Evolutionary conservation across 148 eudicot genomes (phyloP).

Genomic region (Camellia granthamiana): DNA sequence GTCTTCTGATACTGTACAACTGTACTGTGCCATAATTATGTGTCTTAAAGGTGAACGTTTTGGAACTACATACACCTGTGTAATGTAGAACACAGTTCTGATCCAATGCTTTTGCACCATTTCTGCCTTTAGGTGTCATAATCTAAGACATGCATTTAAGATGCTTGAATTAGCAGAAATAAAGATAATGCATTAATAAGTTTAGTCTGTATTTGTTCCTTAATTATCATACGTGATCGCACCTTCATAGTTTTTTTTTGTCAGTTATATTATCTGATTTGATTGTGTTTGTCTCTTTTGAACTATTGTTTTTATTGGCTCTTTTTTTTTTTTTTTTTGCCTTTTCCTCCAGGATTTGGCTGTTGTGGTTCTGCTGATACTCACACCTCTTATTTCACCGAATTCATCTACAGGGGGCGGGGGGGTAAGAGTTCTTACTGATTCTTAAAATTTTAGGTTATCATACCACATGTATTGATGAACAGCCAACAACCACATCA

Average conservation of each 20-base stretch:
- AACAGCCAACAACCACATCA: not conserved
- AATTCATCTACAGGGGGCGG: slow-evolving; percentile 79
- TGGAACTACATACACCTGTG: not conserved
- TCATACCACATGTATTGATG: not conserved
- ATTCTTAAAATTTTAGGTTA: slow-evolving; percentile 5
- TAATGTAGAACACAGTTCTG: slow-evolving; percentile 1
- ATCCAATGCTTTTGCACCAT: not conserved
- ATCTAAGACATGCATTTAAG: not conserved
- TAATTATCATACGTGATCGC: not conserved
- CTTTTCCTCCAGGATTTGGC: slow-evolving; percentile 74
- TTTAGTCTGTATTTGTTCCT: not conserved
- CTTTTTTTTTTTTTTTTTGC: not conserved
- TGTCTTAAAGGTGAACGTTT: not conserved
- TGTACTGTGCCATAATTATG: not conserved
- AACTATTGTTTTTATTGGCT: slow-evolving; percentile 1
- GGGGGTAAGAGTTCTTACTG: slow-evolving; percentile 60
- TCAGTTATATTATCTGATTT: not conserved
- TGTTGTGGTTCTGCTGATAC: slow-evolving; percentile 96
- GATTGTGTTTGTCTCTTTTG: slow-evolving; percentile 8
- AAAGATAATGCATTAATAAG: not conserved
- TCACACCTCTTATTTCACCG: slow-evolving; percentile 96
- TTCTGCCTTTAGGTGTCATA: not conserved
- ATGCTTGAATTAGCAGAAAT: too few relatives aligned
- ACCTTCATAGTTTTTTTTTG: not conserved
- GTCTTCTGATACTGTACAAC: not conserved